Percentiles rank a stretch among this genome's conserved stretches.
phyloP scores from a whole-genome alignment of 257 asterid genomes.

The Solanum sejunctum region DNA sequence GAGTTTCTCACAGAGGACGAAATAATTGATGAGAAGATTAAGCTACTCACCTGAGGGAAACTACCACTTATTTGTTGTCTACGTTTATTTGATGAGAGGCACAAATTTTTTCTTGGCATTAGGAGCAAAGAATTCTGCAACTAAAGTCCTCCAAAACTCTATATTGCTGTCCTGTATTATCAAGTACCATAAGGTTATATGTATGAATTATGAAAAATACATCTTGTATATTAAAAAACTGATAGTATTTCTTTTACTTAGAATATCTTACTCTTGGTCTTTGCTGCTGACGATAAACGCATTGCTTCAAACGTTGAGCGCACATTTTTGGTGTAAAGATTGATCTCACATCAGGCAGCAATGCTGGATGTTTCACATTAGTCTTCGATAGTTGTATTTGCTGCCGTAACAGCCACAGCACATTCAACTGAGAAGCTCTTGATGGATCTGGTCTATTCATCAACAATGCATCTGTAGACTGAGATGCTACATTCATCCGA shows the following conservation, averaged over 20 bases:
- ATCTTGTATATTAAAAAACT: neutral
- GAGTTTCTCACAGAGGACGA: neutral
- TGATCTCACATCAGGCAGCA: neutral
- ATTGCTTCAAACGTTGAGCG: slow-evolving; percentile 5
- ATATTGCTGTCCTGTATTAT: slow-evolving; percentile 18
- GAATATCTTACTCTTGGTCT: slow-evolving; percentile 10
- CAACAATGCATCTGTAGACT: neutral
- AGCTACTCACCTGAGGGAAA: slow-evolving; percentile 8
- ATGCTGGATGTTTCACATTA: neutral
- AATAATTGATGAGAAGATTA: neutral
- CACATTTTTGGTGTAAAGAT: slow-evolving; percentile 6
- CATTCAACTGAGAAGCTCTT: neutral
- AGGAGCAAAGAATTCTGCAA: slow-evolving; percentile 19
- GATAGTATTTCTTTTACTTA: neutral
- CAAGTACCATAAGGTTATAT: neutral
- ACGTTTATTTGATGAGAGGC: slow-evolving; percentile 9
- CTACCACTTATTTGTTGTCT: neutral
- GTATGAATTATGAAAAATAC: neutral
- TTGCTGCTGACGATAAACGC: slow-evolving; percentile 6
- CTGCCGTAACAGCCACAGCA: neutral
- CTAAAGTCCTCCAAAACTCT: slow-evolving; percentile 17
- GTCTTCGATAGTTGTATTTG: neutral
- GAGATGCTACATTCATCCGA: neutral
- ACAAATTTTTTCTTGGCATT: slow-evolving; percentile 16
- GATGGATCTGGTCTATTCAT: neutral